Evolutionary conservation across 768 basidiomycete species (phyloP).

Genomic region (Podaxis mareebaensis): DNA sequence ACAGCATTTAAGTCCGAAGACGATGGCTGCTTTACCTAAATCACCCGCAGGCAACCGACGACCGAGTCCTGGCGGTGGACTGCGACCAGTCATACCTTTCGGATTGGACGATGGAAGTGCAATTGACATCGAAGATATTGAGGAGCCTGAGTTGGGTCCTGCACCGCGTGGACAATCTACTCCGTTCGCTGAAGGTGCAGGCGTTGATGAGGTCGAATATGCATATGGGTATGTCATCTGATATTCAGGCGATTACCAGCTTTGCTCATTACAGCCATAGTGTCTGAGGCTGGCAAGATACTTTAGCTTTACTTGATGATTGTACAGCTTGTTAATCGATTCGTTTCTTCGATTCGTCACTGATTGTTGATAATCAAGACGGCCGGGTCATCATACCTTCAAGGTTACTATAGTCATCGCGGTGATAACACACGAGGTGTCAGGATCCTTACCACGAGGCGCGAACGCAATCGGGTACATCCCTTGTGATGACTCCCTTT

Average conservation of each 20-base stretch:
- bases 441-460: neutral
- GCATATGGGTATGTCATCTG: conserved; percentile 70
- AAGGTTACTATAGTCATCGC: neutral
- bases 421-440: neutral
- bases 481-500: neutral
- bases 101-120: conserved; percentile 78
- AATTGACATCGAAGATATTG: conserved; percentile 74
- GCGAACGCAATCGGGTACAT: neutral
- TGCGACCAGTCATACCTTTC: conserved; percentile 77
- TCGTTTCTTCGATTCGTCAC: neutral
- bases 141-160: conserved; percentile 71
- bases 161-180: conserved; percentile 73
- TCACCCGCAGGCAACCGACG: conserved; percentile 83
- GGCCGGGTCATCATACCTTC: neutral
- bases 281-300: conserved; percentile 5
- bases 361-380: neutral
- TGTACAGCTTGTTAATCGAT: neutral
- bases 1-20: conserved; percentile 95
- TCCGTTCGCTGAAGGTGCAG: conserved; percentile 77
- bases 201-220: conserved; percentile 90
- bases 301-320: neutral
- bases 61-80: conserved; percentile 79
- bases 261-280: conserved; percentile 1
- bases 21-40: conserved; percentile 90
- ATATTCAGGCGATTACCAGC: neutral